Evolutionary conservation across 2,329 filamentous ascomycete genomes (phyloP).

Genomic region (Colletotrichum aenigma): DNA sequence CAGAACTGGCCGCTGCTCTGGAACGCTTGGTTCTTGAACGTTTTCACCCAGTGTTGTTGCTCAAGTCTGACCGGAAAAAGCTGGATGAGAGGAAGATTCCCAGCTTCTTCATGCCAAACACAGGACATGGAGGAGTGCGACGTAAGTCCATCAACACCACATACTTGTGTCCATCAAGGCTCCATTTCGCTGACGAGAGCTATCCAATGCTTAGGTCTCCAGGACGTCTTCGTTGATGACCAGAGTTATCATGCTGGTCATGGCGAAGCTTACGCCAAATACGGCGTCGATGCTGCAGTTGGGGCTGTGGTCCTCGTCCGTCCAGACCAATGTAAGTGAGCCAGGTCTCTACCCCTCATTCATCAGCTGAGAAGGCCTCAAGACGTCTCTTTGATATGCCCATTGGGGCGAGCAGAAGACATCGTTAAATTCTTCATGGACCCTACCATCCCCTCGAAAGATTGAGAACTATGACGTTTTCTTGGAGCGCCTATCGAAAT

Average conservation of each 20-base stretch:
- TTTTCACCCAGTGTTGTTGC: neutral
- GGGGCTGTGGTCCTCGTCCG: slow-evolving; percentile 66
- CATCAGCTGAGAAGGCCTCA: neutral
- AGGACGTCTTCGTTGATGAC: slow-evolving; percentile 61
- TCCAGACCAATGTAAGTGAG: slow-evolving; percentile 70
- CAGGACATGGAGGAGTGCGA: neutral
- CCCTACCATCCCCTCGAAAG: neutral
- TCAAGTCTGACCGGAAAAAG: neutral
- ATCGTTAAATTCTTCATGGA: neutral
- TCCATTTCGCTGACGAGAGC: neutral
- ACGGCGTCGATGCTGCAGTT: slow-evolving; percentile 57
- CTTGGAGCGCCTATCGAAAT: too few relatives aligned
- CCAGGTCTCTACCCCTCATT: rapidly evolving
- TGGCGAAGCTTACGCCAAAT: slow-evolving; percentile 56
- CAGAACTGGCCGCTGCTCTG: neutral
- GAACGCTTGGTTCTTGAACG: neutral
- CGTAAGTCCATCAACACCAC: neutral
- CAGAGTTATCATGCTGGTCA: slow-evolving; percentile 56
- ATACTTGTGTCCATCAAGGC: neutral
- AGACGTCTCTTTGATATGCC: neutral
- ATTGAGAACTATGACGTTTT: too few relatives aligned
- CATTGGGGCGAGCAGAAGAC: neutral
- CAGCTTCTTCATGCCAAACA: neutral
- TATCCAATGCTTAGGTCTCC: neutral
- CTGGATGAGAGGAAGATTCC: slow-evolving; percentile 4